A percentile compares a stretch with the other conserved stretches of the same genome.
phyloP scores from a whole-genome alignment of 106 monocot species.

The Gastrodia elata region DNA sequence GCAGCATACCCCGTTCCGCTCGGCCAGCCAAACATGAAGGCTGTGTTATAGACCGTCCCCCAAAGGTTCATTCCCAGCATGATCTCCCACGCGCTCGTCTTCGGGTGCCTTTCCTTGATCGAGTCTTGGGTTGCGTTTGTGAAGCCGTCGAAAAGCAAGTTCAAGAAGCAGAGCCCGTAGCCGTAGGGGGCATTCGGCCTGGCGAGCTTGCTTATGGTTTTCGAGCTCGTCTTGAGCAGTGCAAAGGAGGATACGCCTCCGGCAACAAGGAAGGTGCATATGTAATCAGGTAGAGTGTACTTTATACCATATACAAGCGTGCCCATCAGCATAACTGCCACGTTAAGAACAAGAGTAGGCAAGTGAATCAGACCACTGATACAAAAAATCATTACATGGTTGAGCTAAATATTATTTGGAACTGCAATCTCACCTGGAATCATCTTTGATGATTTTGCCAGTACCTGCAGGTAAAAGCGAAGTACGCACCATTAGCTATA shows the following conservation, averaged over 20 bases:
- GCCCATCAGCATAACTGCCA: constrained; percentile 97
- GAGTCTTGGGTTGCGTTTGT: constrained; percentile 97
- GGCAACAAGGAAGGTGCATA: constrained; percentile 95
- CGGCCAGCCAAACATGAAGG: constrained; percentile 81
- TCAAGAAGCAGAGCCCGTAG: constrained; percentile 81
- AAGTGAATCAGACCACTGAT: no score
- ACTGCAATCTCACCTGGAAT: constrained; percentile 73
- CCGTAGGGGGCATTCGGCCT: constrained; percentile 96
- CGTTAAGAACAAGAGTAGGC: constrained; percentile 1
- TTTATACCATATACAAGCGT: constrained; percentile 86
- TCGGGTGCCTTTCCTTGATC: constrained; percentile 75
- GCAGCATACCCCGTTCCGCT: constrained; percentile 64
- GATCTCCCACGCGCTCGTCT: constrained; percentile 92
- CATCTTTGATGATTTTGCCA: constrained; percentile 99
- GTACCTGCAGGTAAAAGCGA: constrained; percentile 38
- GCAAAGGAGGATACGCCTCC: constrained; percentile 96
- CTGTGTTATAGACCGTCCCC: constrained; percentile 76
- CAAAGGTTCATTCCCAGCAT: constrained; percentile 99
- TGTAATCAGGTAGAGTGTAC: constrained; percentile 75
- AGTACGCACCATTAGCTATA: no score
- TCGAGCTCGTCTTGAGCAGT: constrained; percentile 94
- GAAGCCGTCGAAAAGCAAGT: constrained; percentile 91
- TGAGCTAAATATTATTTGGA: not conserved
- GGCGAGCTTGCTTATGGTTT: constrained; percentile 88
- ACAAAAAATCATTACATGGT: not conserved